phyloP scores from a whole-genome alignment of 1,284 basidiomycete species.

The Cryptococcus sp. region DNA sequence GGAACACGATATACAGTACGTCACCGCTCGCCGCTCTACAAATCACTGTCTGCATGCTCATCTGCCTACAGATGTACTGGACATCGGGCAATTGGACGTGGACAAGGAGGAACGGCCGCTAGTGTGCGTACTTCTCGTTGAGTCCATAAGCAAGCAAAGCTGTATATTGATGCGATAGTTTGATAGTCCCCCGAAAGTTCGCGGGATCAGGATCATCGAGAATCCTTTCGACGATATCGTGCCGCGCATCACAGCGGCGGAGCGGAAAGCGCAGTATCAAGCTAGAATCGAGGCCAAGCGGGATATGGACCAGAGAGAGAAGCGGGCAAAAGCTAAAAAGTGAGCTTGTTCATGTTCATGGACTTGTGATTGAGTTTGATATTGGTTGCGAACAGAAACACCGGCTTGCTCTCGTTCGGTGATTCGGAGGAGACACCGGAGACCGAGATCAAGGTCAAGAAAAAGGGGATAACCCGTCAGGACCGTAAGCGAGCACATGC shows the following conservation, averaged over 20 bases:
- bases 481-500: conserved; percentile 64
- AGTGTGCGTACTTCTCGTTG: conserved; percentile 63
- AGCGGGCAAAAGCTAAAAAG: conserved; percentile 79
- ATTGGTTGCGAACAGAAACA: conserved; percentile 64
- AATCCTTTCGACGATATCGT: conserved; percentile 94
- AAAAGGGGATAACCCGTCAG: conserved; percentile 76
- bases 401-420: conserved; percentile 82
- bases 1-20: conserved; percentile 79
- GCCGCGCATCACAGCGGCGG: conserved; percentile 92
- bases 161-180: conserved; percentile 9
- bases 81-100: conserved; percentile 86
- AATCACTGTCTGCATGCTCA: conserved; percentile 9
- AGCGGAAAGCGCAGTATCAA: conserved; percentile 76
- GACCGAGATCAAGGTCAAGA: conserved; percentile 60
- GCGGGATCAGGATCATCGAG: conserved; percentile 76
- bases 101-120: conserved; percentile 78
- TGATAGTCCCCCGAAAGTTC: conserved; percentile 82
- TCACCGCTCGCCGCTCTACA: conserved; percentile 20
- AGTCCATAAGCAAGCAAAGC: conserved; percentile 5
- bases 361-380: not conserved
- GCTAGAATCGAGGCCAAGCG: conserved; percentile 73
- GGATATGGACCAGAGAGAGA: conserved; percentile 72
- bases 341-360: conserved; percentile 42
- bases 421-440: conserved; percentile 70
- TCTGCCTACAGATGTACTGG: conserved; percentile 69